phyloP scores from a whole-genome alignment of 164 flowering plant genomes.

The Macadamia integrifolia region DNA sequence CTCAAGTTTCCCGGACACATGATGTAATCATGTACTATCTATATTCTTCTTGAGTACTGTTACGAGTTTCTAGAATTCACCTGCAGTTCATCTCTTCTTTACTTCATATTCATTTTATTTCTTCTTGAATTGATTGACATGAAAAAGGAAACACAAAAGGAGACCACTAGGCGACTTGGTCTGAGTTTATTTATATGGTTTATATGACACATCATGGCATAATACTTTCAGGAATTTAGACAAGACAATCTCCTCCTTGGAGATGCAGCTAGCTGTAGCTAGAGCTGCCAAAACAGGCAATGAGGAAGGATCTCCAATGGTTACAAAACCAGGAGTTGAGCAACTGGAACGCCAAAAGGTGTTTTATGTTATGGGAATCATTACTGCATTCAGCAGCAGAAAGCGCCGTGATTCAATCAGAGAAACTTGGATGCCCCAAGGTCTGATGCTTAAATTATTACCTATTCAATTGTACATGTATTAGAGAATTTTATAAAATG shows the following conservation, averaged over 20 bases:
- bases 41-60: slow-evolving; percentile 6
- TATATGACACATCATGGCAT: slow-evolving; percentile 5
- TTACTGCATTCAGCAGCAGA: slow-evolving; percentile 91
- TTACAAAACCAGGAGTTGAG: slow-evolving; percentile 25
- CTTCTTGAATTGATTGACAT: neutral
- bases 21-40: slow-evolving; percentile 60
- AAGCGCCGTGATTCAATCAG: slow-evolving; percentile 85
- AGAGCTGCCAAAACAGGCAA: slow-evolving; percentile 54
- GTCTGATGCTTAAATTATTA: slow-evolving; percentile 23
- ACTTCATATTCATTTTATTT: neutral
- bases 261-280: slow-evolving; percentile 78
- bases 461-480: neutral
- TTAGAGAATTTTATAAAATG: neutral
- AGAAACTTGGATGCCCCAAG: slow-evolving; percentile 94
- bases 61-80: neutral
- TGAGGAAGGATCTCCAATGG: slow-evolving; percentile 39
- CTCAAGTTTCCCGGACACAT: slow-evolving; percentile 68
- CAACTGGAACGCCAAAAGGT: slow-evolving; percentile 45
- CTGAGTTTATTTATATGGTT: slow-evolving; percentile 1
- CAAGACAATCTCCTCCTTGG: slow-evolving; percentile 75
- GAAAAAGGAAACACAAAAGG: neutral
- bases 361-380: slow-evolving; percentile 92
- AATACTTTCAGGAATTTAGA: slow-evolving; percentile 67
- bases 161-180: neutral
- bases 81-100: neutral